Percentiles rank a stretch among this genome's conserved stretches.
phyloP scores from a whole-genome alignment of 2,329 filamentous ascomycete genomes.

The Periconia macrospinosa region DNA sequence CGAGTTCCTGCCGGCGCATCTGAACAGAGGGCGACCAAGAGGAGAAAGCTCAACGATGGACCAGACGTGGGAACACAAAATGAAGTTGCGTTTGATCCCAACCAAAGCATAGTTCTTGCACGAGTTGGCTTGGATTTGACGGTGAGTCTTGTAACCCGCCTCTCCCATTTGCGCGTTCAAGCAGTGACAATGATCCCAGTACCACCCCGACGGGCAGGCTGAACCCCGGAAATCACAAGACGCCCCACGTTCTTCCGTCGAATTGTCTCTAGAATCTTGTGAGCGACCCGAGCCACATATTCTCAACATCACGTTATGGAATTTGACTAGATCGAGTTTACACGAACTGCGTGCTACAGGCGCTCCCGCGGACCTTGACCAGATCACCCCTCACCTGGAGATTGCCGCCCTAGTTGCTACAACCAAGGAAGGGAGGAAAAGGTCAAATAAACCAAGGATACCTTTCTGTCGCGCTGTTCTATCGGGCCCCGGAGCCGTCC shows the following conservation, averaged over 20 bases:
- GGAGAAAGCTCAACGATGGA: slow-evolving; percentile 25
- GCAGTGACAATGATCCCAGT: slow-evolving; percentile 4
- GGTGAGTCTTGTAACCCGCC: slow-evolving; percentile 15
- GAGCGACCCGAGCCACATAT: slow-evolving; percentile 6
- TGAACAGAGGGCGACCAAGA: slow-evolving; percentile 27
- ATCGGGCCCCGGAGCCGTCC: slow-evolving; percentile 2
- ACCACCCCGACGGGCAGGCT: not conserved
- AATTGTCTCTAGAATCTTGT: slow-evolving; percentile 28
- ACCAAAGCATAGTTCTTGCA: slow-evolving; percentile 33
- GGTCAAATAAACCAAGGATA: slow-evolving; percentile 17
- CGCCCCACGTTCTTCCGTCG: not conserved
- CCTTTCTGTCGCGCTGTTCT: slow-evolving; percentile 31
- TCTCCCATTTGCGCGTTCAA: not conserved
- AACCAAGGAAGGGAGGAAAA: slow-evolving; percentile 20
- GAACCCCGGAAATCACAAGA: not conserved
- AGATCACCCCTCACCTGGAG: slow-evolving; percentile 24
- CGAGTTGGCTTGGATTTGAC: slow-evolving; percentile 25
- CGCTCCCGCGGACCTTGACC: slow-evolving; percentile 14
- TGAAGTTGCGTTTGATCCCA: slow-evolving; percentile 10
- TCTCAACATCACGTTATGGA: slow-evolving; percentile 23
- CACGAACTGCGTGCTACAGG: slow-evolving; percentile 24
- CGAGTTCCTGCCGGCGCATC: slow-evolving; percentile 5
- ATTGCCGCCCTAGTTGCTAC: slow-evolving; percentile 21
- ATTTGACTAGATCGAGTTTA: slow-evolving; percentile 12
- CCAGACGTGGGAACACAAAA: slow-evolving; percentile 1